Conservation (phyloP, 805 yeast genomes). For the Danielozyma ontarioensis region DNA sequence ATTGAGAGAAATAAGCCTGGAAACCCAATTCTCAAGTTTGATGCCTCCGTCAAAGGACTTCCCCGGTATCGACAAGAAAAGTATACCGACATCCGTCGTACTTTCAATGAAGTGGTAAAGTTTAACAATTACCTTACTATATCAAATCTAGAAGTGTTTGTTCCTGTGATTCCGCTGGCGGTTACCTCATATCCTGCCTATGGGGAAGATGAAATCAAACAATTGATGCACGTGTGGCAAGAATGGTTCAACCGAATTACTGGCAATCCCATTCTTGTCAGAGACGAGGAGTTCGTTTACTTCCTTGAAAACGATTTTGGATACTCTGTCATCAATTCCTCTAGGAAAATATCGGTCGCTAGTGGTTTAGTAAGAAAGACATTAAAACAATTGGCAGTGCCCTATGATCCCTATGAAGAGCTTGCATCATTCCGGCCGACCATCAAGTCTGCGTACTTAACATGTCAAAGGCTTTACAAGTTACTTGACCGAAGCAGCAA, state of each 20-base stretch:
- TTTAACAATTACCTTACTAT: constrained; percentile 74
- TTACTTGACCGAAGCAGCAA: constrained; percentile 52
- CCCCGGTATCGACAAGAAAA: constrained; percentile 68
- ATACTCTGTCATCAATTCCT: constrained; percentile 56
- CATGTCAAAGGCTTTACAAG: constrained; percentile 49
- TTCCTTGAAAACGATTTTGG: constrained; percentile 76
- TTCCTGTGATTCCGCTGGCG: constrained; percentile 79
- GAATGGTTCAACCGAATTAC: constrained; percentile 80
- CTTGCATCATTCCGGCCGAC: constrained; percentile 83
- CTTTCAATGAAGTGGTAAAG: constrained; percentile 70
- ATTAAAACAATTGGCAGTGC: constrained; percentile 85
- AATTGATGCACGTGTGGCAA: constrained; percentile 59
- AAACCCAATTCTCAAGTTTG: constrained; percentile 76
- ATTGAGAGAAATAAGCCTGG: constrained; percentile 70
- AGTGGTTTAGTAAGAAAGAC: constrained; percentile 87
- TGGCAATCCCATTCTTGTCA: constrained; percentile 68
- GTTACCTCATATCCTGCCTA: constrained; percentile 77
- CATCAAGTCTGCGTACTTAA: constrained; percentile 68
- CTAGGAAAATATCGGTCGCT: constrained; percentile 56
- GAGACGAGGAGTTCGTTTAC: constrained; percentile 83
- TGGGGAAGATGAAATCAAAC: constrained; percentile 70
- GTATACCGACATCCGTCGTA: constrained; percentile 73
- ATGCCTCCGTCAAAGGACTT: constrained; percentile 46
- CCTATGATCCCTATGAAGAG: constrained; percentile 80
- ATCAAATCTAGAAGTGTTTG: constrained; percentile 87